A percentile compares a stretch with the other conserved stretches of the same genome.
Conservation (phyloP, 2,329 filamentous ascomycete genomes). For the Alternaria novae-zelandiae region DNA sequence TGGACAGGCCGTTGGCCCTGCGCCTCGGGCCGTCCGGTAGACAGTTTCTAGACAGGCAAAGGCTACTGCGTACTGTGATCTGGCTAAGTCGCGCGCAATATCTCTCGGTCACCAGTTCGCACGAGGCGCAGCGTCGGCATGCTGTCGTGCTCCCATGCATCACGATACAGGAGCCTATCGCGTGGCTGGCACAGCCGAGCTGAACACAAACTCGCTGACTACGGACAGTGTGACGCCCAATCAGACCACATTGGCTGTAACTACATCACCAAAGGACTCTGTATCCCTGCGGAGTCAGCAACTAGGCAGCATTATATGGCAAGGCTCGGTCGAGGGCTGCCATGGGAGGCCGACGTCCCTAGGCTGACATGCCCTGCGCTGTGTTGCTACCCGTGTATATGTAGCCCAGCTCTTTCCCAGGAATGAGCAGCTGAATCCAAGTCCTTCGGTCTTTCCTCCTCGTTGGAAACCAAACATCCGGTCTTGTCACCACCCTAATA, state of each 20-base stretch:
- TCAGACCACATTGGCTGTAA: background rate
- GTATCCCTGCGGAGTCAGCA: slow-evolving; percentile 6
- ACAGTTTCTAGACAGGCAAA: background rate
- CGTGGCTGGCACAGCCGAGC: slow-evolving; percentile 10
- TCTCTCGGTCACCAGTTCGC: background rate
- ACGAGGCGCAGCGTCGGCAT: background rate
- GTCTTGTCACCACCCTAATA: background rate
- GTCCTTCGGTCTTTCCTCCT: background rate
- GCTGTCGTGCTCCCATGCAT: background rate
- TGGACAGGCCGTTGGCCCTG: background rate
- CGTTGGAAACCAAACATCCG: background rate
- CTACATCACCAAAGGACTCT: background rate
- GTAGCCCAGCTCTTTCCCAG: background rate
- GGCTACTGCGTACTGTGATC: background rate
- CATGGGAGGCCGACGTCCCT: background rate
- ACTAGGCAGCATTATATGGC: background rate
- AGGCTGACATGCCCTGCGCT: background rate
- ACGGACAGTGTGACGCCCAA: background rate
- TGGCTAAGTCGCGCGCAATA: background rate
- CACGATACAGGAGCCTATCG: background rate
- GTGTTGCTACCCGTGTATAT: background rate
- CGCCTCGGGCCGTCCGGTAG: background rate
- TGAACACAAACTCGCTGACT: slow-evolving; percentile 3
- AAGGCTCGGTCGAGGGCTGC: background rate
- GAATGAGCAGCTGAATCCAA: background rate